A percentile compares a stretch with the other conserved stretches of the same genome.
Conservation (phyloP, 371 early-diverging fungal genomes). For the Sporodiniella umbellata region DNA sequence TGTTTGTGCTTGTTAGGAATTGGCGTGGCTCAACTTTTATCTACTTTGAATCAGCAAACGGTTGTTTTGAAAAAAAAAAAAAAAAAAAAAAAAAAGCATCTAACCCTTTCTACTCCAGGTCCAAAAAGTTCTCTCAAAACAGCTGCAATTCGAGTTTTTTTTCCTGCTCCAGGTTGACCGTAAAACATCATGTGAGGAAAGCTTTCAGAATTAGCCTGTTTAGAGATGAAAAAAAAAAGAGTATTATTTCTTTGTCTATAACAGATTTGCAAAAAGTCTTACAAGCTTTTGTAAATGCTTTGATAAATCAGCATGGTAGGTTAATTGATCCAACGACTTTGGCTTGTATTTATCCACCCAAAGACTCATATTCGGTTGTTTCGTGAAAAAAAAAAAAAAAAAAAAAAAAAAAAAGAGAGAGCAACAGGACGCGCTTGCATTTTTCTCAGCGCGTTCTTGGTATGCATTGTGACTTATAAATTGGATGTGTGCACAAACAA, state of each 20-base stretch:
- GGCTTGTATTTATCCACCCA: slow-evolving; percentile 99
- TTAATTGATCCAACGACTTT: slow-evolving; percentile 78
- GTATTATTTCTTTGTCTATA: not conserved
- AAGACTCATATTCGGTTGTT: slow-evolving; percentile 69
- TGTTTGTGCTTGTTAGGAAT: slow-evolving; percentile 80
- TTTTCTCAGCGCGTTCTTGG: not conserved
- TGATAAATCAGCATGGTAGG: slow-evolving; percentile 77
- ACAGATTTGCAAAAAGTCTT: slow-evolving; percentile 1
- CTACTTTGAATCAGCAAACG: no score
- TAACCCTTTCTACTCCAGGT: slow-evolving; percentile 90
- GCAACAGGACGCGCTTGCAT: not conserved
- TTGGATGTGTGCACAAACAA: no score
- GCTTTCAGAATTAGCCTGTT: slow-evolving; percentile 73
- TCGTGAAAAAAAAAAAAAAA: not conserved
- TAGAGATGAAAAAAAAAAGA: not conserved
- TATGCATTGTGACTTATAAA: not conserved
- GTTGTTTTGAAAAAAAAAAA: no score
- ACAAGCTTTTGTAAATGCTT: slow-evolving; percentile 78
- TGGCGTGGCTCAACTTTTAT: slow-evolving; percentile 85
- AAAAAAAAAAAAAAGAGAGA: no score
- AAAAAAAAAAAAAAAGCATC: no score
- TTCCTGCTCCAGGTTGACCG: slow-evolving; percentile 97
- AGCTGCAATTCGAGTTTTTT: slow-evolving; percentile 93
- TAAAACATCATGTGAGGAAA: slow-evolving; percentile 97
- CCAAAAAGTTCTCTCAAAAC: slow-evolving; percentile 88